Evolutionary conservation across 345 rosid species (phyloP).

Genomic region (Murraya paniculata): DNA sequence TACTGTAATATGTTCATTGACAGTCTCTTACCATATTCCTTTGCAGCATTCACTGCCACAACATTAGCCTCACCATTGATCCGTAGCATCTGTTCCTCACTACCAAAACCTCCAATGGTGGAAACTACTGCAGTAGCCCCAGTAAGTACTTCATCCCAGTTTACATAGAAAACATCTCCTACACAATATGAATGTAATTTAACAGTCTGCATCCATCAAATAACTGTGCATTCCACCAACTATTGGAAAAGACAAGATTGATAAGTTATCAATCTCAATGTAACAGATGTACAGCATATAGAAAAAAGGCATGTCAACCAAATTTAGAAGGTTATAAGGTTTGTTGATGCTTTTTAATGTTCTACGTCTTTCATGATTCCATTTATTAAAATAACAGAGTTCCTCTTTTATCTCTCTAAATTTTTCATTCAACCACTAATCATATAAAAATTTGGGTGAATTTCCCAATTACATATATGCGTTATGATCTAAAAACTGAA

Average conservation of each 20-base stretch:
- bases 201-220: neutral
- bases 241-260: neutral
- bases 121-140: slow-evolving; percentile 93
- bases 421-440: neutral
- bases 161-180: slow-evolving; percentile 92
- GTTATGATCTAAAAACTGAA: neutral
- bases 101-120: slow-evolving; percentile 90
- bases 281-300: neutral
- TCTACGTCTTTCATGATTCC: neutral
- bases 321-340: neutral
- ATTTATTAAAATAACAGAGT: neutral
- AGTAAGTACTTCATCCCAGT: slow-evolving; percentile 92
- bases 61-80: slow-evolving; percentile 88
- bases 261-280: neutral
- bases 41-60: slow-evolving; percentile 78
- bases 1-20: slow-evolving; percentile 3
- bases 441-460: neutral
- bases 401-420: neutral
- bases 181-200: slow-evolving; percentile 14
- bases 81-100: slow-evolving; percentile 86
- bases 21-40: slow-evolving; percentile 61
- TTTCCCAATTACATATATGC: neutral
- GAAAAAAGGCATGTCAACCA: neutral
- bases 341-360: neutral
- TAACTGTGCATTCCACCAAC: neutral